Base-by-base conservation (phyloP, 164 flowering plant species). In the Vitis cinerea region DNA sequence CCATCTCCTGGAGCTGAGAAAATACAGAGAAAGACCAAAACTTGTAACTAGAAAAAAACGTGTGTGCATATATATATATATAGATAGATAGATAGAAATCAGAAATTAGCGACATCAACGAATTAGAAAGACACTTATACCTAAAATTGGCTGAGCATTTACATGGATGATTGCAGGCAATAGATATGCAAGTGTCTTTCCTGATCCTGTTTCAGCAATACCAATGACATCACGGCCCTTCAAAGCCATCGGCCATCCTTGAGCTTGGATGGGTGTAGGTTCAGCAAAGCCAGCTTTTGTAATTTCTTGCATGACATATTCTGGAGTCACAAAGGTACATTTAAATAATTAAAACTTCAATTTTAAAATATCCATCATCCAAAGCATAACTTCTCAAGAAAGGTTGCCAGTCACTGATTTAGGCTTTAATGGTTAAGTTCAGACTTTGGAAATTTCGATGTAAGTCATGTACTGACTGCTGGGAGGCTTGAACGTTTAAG, bases 181-280 rank as follows among this genome's bases (percentile, higher is more conserved):
- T 48, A 96, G 82, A 73, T 96, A 96, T 6, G 99, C 93, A 69
- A 96, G 86, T 14, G 99, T 96, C 87, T 96, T 94, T 68, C 99
- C 99, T 3, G 99, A 96, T 16, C 99, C 98, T 65, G 99, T 96
- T 83, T 96, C 99, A 52, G 99, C 99, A 81, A 96, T 92, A 55
- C 99, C 99, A 74, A 96, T 88, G 61, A 96, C 96, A 83, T 96
- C 99, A 71, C 99, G 91, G 8, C 99, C 99, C 75, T 88, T 92
- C 63, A 96, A 78, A 63, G 99, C 99, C 99, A 96, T 96, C 50
- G 99, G 99, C 99, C 99, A 96, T 64, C 99, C 99, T 79, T 96
- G 99, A 65, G 99, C 80, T 83, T 96, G 99, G 78, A 96, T 96
- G 7, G 99, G 85, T 30, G 99, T 96, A 52, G 99, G 99, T 72